Evolutionary conservation across 139 green algal genomes (phyloP).

Genomic region (Dunaliella primolecta): DNA sequence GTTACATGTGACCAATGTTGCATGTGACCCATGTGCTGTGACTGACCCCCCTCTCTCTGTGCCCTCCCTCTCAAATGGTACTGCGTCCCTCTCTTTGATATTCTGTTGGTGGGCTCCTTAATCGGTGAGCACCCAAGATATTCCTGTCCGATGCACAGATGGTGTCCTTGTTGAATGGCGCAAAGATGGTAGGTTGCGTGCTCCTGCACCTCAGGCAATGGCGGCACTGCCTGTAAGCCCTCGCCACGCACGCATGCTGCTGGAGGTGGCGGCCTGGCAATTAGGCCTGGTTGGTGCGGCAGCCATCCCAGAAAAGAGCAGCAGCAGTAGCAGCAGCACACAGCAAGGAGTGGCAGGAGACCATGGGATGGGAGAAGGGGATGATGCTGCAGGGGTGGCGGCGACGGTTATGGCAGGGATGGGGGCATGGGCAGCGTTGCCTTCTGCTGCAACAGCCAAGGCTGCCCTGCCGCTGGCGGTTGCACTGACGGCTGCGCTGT

Average conservation of each 20-base stretch:
- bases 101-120: too few relatives aligned
- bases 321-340: conserved; percentile 12
- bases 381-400: background rate
- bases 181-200: too few relatives aligned
- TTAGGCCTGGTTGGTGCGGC: background rate
- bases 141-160: too few relatives aligned
- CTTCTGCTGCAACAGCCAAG: background rate
- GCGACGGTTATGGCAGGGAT: conserved; percentile 12
- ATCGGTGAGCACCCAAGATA: too few relatives aligned
- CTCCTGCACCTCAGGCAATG: conserved; percentile 57
- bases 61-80: too few relatives aligned
- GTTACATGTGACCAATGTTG: too few relatives aligned
- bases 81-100: too few relatives aligned
- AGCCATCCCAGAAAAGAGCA: conserved; percentile 1
- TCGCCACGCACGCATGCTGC: conserved; percentile 85
- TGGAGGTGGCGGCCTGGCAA: conserved; percentile 61
- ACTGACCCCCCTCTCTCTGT: too few relatives aligned
- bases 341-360: background rate
- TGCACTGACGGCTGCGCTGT: conserved; percentile 79
- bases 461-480: conserved; percentile 70
- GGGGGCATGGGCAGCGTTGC: background rate
- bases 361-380: too few relatives aligned
- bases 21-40: too few relatives aligned
- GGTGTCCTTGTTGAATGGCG: too few relatives aligned
- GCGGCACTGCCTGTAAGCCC: conserved; percentile 80